Conservation (phyloP, 495 filamentous ascomycete genomes). For the Pseudotulostoma volvatum region DNA sequence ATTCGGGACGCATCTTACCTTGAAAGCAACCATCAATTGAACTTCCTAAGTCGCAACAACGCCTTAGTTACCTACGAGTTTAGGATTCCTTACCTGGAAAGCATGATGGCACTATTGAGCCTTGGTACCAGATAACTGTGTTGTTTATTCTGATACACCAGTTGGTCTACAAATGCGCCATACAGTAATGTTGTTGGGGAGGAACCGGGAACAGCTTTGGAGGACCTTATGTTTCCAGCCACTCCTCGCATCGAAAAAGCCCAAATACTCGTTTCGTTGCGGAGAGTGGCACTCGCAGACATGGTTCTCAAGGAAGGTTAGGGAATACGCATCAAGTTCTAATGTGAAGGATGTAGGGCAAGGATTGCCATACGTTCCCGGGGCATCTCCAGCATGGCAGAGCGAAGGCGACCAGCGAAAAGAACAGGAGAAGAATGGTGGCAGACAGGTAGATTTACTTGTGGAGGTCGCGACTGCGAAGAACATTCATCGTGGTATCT, state of each 20-base stretch:
- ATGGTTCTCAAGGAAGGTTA: neutral
- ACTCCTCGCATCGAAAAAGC: neutral
- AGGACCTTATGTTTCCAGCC: neutral
- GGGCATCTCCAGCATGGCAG: neutral
- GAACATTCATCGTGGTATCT: slow-evolving; percentile 2
- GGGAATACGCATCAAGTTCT: neutral
- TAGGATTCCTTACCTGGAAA: too few species aligned
- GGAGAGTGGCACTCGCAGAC: neutral
- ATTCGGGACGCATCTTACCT: too few species aligned
- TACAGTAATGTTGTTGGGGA: too few species aligned
- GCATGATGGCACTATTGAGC: too few species aligned
- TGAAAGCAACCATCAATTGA: too few species aligned
- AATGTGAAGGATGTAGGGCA: neutral
- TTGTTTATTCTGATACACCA: too few species aligned
- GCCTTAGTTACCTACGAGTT: too few species aligned
- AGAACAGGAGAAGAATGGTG: neutral
- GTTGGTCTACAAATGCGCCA: too few species aligned
- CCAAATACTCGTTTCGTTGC: too few species aligned
- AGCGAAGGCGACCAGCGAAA: neutral
- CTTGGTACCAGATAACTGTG: too few species aligned
- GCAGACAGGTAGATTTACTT: neutral
- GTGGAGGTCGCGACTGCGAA: slow-evolving; percentile 1
- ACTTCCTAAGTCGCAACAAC: too few species aligned
- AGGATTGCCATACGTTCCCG: neutral
- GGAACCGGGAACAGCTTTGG: neutral